Evolutionary conservation across 768 basidiomycete species (phyloP).

Genomic region (Auriscalpium orientale): DNA sequence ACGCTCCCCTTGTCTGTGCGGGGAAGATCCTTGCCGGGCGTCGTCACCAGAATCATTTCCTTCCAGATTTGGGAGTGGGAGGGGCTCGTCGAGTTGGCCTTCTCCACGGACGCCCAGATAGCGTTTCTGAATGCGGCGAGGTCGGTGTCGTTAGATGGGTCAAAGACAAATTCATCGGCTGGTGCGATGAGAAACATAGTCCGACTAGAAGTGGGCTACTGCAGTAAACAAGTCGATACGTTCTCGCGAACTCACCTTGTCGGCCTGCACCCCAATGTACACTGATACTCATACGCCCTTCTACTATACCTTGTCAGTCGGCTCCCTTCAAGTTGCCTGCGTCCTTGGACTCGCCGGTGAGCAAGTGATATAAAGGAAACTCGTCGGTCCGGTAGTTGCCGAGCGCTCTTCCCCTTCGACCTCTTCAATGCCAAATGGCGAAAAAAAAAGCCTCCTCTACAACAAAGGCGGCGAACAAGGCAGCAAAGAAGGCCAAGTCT

Average conservation of each 20-base stretch:
- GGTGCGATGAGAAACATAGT: conserved; percentile 9
- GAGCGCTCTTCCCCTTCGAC: no score
- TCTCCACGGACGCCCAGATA: conserved; percentile 14
- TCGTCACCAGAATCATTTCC: conserved; percentile 20
- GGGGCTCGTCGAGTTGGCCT: conserved; percentile 15
- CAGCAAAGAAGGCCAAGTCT: conserved; percentile 59
- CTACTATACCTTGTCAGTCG: no score
- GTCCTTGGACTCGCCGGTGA: no score
- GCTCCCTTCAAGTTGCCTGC: no score
- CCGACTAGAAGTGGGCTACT: no score
- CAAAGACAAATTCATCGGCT: not conserved
- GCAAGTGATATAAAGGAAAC: no score
- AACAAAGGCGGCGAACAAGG: conserved; percentile 39
- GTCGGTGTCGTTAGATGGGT: not conserved
- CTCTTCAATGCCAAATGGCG: conserved; percentile 27
- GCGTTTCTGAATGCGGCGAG: not conserved
- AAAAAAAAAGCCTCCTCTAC: conserved; percentile 37
- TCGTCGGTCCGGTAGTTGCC: no score
- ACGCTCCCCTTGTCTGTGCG: conserved; percentile 16
- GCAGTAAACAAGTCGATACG: no score
- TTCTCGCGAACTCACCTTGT: no score
- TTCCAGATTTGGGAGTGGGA: conserved; percentile 19
- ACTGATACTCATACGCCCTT: no score
- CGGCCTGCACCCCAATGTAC: no score
- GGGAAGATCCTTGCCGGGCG: conserved; percentile 12